Evolutionary conservation across 805 yeast genomes (phyloP), one percentile per base, ranked within the genome.

Genomic region (Nematodospora valgi): DNA sequence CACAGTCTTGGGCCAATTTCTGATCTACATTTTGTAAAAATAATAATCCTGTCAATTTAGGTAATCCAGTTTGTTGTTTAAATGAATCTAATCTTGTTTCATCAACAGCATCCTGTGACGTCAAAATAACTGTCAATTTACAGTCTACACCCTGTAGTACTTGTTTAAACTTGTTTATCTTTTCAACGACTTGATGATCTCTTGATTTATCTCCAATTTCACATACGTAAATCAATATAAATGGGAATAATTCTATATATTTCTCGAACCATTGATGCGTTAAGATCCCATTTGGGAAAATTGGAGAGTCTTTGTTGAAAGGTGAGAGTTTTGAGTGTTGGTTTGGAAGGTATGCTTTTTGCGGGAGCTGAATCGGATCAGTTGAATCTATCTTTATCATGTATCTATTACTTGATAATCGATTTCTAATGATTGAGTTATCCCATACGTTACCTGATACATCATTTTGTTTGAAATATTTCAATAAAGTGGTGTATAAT

Each of bases 241-340:
- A 64, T 3, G 73, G 71, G 8, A 58, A 30, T 11, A 47, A 41
- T 5, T 44, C 19, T 6, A 44, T 39, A 38, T 67, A 67, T 44
- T 64, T 67, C 21, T 38, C 34, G 32, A 67, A 55, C 73, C 73
- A 67, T 22, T 44, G 43, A 3, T 37, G 35, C 9, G 64, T 53
- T 5, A 67, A 13, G 37, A 58, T 51, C 9, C 63, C 59, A 32
- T 57, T 54, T 17, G 60, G 59, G 30, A 51, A 54, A 21, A 57
- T 22, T 20, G 47, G 44, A 4, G 65, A 64, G n/a, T 45, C 33
- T 2, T 48, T 38, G 33, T 62, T 52, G 46, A 67, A 65, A 1
- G 72, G 73, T 1, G 72, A 65, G 4, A 55, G 32, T 5, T 25
- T 32, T n/a, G 65, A 56, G 37, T 64, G 69, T 4, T 30, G 41